A percentile compares a stretch with the other conserved stretches of the same genome.
phyloP scores from a whole-genome alignment of 768 basidiomycete genomes.

The Favolaschia claudopus region DNA sequence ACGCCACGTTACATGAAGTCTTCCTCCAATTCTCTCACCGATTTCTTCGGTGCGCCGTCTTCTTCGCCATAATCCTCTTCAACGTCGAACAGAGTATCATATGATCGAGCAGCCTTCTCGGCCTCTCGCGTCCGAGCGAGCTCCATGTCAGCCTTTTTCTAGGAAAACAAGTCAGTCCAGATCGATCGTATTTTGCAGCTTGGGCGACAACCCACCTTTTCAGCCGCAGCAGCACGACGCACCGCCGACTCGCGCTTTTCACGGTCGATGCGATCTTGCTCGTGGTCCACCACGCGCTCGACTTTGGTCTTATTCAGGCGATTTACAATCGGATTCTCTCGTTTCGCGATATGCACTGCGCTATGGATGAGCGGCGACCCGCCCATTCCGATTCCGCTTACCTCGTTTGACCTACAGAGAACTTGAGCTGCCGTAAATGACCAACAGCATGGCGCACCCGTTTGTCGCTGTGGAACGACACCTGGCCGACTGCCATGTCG shows the following conservation, averaged over 20 bases:
- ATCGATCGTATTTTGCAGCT: not conserved
- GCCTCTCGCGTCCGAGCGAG: conserved; percentile 80
- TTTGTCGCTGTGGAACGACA: conserved; percentile 94
- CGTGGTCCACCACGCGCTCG: conserved; percentile 87
- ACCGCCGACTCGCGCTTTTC: conserved; percentile 76
- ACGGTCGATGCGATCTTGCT: conserved; percentile 84
- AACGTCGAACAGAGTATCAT: conserved; percentile 79
- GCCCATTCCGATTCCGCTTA: conserved; percentile 36
- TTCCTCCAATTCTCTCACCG: conserved; percentile 81
- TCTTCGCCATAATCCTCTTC: conserved; percentile 64
- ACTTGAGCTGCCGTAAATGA: not conserved
- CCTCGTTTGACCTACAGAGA: conserved; percentile 77
- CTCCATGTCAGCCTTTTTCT: conserved; percentile 85
- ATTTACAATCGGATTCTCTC: conserved; percentile 91
- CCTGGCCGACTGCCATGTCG: conserved; percentile 96
- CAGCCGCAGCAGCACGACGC: conserved; percentile 67
- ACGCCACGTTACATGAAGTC: conserved; percentile 79
- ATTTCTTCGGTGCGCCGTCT: conserved; percentile 57
- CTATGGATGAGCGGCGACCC: conserved; percentile 1
- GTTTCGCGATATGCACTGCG: conserved; percentile 76
- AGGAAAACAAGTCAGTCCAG: not conserved
- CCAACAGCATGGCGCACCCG: conserved; percentile 51
- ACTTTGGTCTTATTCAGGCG: conserved; percentile 93
- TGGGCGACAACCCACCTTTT: conserved; percentile 58
- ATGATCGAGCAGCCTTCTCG: conserved; percentile 88